Evolutionary conservation across 2,329 filamentous ascomycete species (phyloP).

Genomic region (Rutstroemia sp.): DNA sequence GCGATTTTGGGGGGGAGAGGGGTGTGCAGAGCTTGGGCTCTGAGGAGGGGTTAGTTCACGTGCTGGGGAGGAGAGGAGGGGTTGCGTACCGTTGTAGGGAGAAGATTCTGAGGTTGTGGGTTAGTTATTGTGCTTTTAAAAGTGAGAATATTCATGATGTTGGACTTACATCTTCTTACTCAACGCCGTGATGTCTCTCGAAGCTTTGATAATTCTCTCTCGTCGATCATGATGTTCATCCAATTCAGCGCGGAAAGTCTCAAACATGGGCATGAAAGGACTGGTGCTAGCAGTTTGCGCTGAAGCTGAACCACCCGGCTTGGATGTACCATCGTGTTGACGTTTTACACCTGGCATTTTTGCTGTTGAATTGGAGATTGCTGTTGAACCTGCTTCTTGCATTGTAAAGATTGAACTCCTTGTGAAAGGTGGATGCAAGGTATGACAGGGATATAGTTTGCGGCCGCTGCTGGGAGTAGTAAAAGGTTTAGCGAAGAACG

Average conservation of each 20-base stretch:
- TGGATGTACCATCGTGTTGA: slow-evolving; percentile 9
- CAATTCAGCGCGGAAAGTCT: slow-evolving; percentile 75
- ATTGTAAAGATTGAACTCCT: not conserved
- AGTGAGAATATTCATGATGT: not conserved
- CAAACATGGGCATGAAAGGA: slow-evolving; percentile 69
- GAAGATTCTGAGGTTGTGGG: slow-evolving; percentile 57
- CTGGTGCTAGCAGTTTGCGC: slow-evolving; percentile 38
- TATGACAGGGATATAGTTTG: not conserved
- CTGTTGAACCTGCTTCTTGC: not conserved
- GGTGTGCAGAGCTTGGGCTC: slow-evolving; percentile 55
- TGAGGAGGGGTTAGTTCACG: slow-evolving; percentile 28
- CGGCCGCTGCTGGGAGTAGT: not conserved
- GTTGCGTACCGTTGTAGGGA: slow-evolving; percentile 63
- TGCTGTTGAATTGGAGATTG: not conserved
- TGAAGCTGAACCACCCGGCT: slow-evolving; percentile 33
- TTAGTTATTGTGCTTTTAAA: slow-evolving; percentile 3
- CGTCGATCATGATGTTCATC: slow-evolving; percentile 92
- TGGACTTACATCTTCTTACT: slow-evolving; percentile 87
- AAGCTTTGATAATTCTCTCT: slow-evolving; percentile 84
- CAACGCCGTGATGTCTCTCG: slow-evolving; percentile 82
- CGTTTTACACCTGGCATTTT: slow-evolving; percentile 8
- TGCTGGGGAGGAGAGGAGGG: slow-evolving; percentile 7
- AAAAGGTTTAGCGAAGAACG: not conserved
- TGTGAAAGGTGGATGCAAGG: not conserved
- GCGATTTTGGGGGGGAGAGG: slow-evolving; percentile 61